Conservation (phyloP, 768 basidiomycete species). For the Pleurotus cornucopiae region DNA sequence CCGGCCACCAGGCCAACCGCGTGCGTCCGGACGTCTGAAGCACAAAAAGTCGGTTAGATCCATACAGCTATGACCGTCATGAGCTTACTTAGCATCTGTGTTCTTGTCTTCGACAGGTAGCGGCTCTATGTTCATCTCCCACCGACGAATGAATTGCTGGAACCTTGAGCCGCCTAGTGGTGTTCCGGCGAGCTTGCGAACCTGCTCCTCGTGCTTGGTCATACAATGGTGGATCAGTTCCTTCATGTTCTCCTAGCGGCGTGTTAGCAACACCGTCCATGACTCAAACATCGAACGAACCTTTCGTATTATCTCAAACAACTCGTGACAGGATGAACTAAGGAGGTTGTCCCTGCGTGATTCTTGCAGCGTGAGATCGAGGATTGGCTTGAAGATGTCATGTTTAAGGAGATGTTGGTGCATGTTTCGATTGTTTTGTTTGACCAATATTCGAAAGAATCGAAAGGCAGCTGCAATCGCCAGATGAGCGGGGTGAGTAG, state of each 20-base stretch:
- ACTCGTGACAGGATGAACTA: constrained; percentile 93
- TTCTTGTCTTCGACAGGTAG: constrained; percentile 50
- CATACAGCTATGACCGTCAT: neutral
- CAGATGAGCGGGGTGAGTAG: constrained; percentile 11
- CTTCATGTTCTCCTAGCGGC: constrained; percentile 77
- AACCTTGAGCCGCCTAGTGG: constrained; percentile 66
- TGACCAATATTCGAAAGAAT: constrained; percentile 83
- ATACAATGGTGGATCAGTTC: constrained; percentile 82
- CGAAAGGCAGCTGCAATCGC: constrained; percentile 74
- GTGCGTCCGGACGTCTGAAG: constrained; percentile 35
- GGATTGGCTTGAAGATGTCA: constrained; percentile 77
- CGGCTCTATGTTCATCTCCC: constrained; percentile 92
- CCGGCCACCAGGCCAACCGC: constrained; percentile 43
- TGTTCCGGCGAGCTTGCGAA: constrained; percentile 60
- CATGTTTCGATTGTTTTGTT: constrained; percentile 75
- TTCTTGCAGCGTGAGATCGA: constrained; percentile 82
- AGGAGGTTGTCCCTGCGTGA: constrained; percentile 87
- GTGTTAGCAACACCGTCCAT: neutral
- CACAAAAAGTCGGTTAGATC: constrained; percentile 6
- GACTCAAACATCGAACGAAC: constrained; percentile 37
- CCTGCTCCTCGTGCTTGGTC: constrained; percentile 62
- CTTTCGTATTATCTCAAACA: constrained; percentile 87
- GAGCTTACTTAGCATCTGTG: constrained; percentile 41
- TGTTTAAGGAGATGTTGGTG: constrained; percentile 76
- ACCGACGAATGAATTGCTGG: constrained; percentile 67